Percentiles rank a stretch among this genome's conserved stretches.
Evolutionary conservation across 768 basidiomycete species (phyloP).

Genomic region (Coprinopsis sp.): DNA sequence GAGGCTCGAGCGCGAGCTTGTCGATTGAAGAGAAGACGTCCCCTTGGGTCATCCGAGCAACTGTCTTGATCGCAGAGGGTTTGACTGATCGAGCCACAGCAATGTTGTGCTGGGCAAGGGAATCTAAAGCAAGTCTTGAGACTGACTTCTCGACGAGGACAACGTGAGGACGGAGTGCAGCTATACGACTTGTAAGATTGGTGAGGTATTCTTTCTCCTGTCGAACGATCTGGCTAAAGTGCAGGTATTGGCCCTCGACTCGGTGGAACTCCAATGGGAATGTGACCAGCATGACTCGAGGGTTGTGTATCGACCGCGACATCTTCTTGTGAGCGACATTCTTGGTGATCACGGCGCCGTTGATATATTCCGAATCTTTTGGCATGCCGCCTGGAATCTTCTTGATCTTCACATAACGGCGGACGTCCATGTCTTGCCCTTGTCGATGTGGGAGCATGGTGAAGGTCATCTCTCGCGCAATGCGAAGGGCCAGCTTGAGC

Average conservation of each 20-base stretch:
- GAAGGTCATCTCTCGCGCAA: conserved; percentile 82
- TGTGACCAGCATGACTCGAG: conserved; percentile 93
- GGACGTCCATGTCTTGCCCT: conserved; percentile 92
- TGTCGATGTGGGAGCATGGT: conserved; percentile 64
- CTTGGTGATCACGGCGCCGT: conserved; percentile 96
- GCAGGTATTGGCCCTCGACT: conserved; percentile 88
- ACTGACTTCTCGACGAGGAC: conserved; percentile 91
- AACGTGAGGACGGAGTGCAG: conserved; percentile 87
- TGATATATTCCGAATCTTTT: conserved; percentile 92
- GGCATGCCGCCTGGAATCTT: conserved; percentile 94
- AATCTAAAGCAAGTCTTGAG: conserved; percentile 84
- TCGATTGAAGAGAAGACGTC: conserved; percentile 96
- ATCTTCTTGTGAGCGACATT: conserved; percentile 96
- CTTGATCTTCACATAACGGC: conserved; percentile 96
- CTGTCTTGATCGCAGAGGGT: conserved; percentile 76
- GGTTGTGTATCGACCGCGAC: conserved; percentile 76
- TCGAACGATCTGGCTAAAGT: conserved; percentile 83
- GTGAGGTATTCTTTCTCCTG: conserved; percentile 93
- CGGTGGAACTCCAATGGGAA: conserved; percentile 94
- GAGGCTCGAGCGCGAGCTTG: conserved; percentile 83
- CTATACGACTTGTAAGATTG: conserved; percentile 83
- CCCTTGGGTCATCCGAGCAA: conserved; percentile 92
- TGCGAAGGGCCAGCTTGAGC: conserved; percentile 74
- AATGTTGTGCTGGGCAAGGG: conserved; percentile 78
- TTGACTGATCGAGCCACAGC: conserved; percentile 90